Evolutionary conservation across 2,329 filamentous ascomycete species (phyloP), one percentile per base, ranked within the genome.

Genomic region (Annulohypoxylon truncatum): DNA sequence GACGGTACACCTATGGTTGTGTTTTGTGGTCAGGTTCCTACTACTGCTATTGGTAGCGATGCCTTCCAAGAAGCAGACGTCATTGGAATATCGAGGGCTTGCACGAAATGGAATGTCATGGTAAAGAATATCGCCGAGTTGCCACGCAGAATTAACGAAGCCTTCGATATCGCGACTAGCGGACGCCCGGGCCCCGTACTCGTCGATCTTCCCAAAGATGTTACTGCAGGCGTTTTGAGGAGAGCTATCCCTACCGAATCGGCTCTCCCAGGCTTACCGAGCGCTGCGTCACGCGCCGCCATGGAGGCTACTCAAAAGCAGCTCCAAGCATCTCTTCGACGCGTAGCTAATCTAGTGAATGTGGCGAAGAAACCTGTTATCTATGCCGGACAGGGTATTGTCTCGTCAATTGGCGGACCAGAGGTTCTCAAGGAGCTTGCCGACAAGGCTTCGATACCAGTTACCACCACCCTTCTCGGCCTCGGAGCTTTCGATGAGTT

Each of bases 81-180:
- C 33, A 85, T 97, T 64, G 95, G 95, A 72, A 98, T 99, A 79
- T 97, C 93, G 31, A 88, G 95, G 75, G 90, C 94, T 18, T 97
- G 94, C 85, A 97, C 94, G 73, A 98, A 98, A 84, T 99, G 96
- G 96, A 98, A 98, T 75, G 93, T 97, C 66, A 96, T 98, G 94
- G 93, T 97, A 51, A 97, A 96, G 86, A 95, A 91, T 79, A 90
- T 97, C 59, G 94, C 93, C 53, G 96, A 99, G 81, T 85, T 99
- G 60, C 96, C 96, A 53, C 89, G 92, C 74, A 89, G 95, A 71
- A 98, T 98, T 77, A 97, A 97, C 79, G 96, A 98, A 82, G 96
- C 96, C 51, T 98, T 98, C 77, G 94, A 98, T 82, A 98, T 98
- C 77, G 96, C 96, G 40, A 98, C 93, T 42, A 96, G 91, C 74